phyloP scores from a whole-genome alignment of 306 rosid genomes.

The Rubus parviflorus region DNA sequence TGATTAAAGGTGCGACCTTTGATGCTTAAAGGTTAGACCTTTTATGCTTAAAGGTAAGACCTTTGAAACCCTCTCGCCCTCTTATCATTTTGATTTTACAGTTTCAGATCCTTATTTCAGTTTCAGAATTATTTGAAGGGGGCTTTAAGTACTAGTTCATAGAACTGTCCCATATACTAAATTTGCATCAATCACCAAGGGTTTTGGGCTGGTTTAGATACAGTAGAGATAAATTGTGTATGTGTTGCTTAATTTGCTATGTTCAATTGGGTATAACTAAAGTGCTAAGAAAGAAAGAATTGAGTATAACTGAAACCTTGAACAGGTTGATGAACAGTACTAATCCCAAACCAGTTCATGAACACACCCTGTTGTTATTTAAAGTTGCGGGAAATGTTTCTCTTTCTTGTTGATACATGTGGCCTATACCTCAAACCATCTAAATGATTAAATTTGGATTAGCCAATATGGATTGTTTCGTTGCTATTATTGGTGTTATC shows the following conservation, averaged over 20 bases:
- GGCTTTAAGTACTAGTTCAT: background rate
- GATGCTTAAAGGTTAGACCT: background rate
- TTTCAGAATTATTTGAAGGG: background rate
- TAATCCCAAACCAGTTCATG: background rate
- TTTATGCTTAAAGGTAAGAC: background rate
- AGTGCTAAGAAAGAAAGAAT: no score
- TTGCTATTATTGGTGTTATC: no score
- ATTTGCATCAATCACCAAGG: no score
- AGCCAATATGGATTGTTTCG: no score
- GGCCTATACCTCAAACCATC: background rate
- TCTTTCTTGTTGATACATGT: background rate
- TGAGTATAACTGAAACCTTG: background rate
- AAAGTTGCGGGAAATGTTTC: no score
- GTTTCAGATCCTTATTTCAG: background rate
- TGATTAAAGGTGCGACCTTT: background rate
- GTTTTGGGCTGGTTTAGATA: no score
- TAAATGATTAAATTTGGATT: background rate
- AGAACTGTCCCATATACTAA: background rate
- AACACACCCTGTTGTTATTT: no score
- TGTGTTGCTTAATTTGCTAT: background rate
- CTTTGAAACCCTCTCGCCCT: background rate
- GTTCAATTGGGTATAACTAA: background rate
- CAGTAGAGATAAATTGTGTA: no score
- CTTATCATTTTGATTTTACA: background rate
- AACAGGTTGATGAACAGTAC: no score